These are phyloP conservation scores for Megacollybia marginata DNA, from an alignment of 768 basidiomycete species.

Conservation along the genomic window DNA sequence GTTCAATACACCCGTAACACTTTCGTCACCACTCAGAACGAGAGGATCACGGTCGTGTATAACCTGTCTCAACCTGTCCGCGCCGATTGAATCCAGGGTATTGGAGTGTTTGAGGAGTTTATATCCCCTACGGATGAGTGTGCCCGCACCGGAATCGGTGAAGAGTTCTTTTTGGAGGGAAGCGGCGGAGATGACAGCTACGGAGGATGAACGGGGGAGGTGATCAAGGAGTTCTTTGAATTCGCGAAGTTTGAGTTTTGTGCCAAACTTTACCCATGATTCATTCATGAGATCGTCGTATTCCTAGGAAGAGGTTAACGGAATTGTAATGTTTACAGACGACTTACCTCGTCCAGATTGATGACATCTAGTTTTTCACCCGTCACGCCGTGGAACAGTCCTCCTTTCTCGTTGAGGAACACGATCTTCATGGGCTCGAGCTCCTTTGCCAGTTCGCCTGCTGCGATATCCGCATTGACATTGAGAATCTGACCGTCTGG, in stretches of 20 bases:
- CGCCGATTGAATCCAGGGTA: constrained; percentile 75
- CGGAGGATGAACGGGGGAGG: constrained; percentile 95
- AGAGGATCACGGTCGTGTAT: constrained; percentile 95
- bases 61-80: constrained; percentile 91
- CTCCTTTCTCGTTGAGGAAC: constrained; percentile 97
- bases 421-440: constrained; percentile 97
- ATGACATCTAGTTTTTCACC: constrained; percentile 95
- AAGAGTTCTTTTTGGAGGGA: constrained; percentile 96
- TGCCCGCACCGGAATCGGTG: constrained; percentile 96
- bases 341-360: constrained; percentile 86
- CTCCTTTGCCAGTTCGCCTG: constrained; percentile 96
- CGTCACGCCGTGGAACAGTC: constrained; percentile 94
- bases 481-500: constrained; percentile 97
- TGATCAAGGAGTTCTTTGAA: constrained; percentile 99
- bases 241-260: constrained; percentile 97
- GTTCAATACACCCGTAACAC: constrained; percentile 82
- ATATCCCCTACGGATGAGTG: constrained; percentile 96
- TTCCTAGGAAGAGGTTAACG: constrained; percentile 44
- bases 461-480: constrained; percentile 98
- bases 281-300: constrained; percentile 96
- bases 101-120: constrained; percentile 84
- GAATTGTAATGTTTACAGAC: background rate
- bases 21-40: constrained; percentile 72
- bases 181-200: constrained; percentile 92
- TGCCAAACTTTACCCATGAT: constrained; percentile 98